Percentiles rank a stretch among this genome's conserved stretches.
These are phyloP conservation scores for Rhodomyrtus psidioides DNA, from an alignment of 441 rosid species.

Conservation along the genomic window DNA sequence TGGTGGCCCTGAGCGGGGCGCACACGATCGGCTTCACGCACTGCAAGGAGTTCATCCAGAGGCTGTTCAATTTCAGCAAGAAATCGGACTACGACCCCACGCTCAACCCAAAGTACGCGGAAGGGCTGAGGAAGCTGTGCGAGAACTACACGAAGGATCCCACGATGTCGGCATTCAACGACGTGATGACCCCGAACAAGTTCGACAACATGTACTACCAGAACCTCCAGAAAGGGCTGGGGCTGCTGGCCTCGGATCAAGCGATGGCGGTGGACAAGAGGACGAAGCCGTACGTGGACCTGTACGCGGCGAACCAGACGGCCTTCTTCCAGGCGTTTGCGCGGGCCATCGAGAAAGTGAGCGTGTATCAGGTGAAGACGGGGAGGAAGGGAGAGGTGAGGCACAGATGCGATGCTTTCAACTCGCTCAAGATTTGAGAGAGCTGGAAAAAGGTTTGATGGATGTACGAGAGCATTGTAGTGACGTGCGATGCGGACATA, in stretches of 20 bases:
- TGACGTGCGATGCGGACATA: neutral
- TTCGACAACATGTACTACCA: slow-evolving; percentile 72
- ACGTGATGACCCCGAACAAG: slow-evolving; percentile 58
- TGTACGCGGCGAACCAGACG: slow-evolving; percentile 42
- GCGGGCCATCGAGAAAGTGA: slow-evolving; percentile 49
- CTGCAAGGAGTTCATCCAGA: slow-evolving; percentile 48
- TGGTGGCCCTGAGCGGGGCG: slow-evolving; percentile 62
- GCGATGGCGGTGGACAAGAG: slow-evolving; percentile 33
- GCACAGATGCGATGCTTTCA: slow-evolving; percentile 53
- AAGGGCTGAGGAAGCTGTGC: slow-evolving; percentile 36
- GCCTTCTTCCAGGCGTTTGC: slow-evolving; percentile 44
- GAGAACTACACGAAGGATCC: slow-evolving; percentile 34
- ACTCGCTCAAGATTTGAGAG: slow-evolving; percentile 7
- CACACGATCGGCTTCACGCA: slow-evolving; percentile 84
- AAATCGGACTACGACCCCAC: slow-evolving; percentile 21
- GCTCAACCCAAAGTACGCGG: slow-evolving; percentile 31
- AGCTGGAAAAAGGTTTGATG: neutral
- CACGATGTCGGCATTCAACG: slow-evolving; percentile 61
- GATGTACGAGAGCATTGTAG: neutral
- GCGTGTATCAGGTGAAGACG: slow-evolving; percentile 33
- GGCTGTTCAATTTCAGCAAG: slow-evolving; percentile 26
- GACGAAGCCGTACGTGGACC: slow-evolving; percentile 42
- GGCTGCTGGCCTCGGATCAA: slow-evolving; percentile 38
- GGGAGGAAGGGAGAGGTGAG: slow-evolving; percentile 52
- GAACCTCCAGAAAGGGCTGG: slow-evolving; percentile 53